A percentile compares a stretch with the other conserved stretches of the same genome.
Conservation (phyloP, 1,284 basidiomycete species). For the Austroboletus novae-zelandiae region DNA sequence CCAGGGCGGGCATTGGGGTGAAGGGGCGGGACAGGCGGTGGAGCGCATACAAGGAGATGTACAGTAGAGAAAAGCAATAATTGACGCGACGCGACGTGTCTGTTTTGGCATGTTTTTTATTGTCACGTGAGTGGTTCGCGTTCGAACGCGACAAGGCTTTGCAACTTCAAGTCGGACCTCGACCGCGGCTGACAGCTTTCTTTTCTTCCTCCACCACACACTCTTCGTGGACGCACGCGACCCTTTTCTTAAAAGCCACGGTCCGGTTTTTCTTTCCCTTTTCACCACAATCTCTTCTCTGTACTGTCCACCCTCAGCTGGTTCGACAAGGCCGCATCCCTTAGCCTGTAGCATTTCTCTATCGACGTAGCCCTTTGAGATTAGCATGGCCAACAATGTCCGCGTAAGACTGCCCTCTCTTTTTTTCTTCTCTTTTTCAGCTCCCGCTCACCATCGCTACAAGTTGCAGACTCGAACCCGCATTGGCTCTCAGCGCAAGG, state of each 20-base stretch:
- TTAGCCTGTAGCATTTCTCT: constrained; percentile 33
- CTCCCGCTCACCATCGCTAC: constrained; percentile 4
- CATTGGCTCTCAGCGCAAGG: constrained; percentile 55
- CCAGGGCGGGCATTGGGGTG: constrained; percentile 57
- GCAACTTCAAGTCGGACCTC: constrained; percentile 6
- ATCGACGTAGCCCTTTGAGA: constrained; percentile 22
- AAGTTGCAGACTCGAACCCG: constrained; percentile 40
- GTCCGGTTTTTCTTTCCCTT: constrained; percentile 20
- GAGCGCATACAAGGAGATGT: background rate
- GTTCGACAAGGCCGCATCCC: constrained; percentile 18
- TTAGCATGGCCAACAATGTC: constrained; percentile 54
- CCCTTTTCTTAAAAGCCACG: constrained; percentile 17
- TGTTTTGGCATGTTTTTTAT: constrained; percentile 32
- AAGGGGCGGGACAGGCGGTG: constrained; percentile 33
- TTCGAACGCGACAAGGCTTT: constrained; percentile 28
- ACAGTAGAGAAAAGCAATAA: background rate
- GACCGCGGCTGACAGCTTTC: constrained; percentile 28
- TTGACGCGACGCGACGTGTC: constrained; percentile 33
- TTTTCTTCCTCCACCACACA: constrained; percentile 8
- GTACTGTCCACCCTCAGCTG: constrained; percentile 13
- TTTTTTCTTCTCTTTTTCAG: background rate
- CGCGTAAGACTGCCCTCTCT: constrained; percentile 43
- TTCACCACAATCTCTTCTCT: constrained; percentile 24
- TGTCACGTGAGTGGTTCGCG: constrained; percentile 36
- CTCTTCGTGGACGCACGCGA: constrained; percentile 6